Conservation (phyloP, 306 rosid species). For the Heteromeles arbutifolia region DNA sequence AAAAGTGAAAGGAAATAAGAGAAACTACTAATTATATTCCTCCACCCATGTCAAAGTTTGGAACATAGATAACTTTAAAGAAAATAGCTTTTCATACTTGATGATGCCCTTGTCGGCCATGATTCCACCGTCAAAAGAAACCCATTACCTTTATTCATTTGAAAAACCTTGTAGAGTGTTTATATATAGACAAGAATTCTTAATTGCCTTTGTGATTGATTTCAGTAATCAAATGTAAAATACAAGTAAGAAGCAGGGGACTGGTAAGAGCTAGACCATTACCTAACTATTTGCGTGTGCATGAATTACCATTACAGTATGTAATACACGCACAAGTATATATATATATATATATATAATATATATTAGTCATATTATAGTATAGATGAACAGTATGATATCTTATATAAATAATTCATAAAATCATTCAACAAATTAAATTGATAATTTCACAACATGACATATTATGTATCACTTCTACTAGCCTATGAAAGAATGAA, state of each 20-base stretch:
- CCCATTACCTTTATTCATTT: constrained; percentile 9
- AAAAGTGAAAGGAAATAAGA: constrained; percentile 16
- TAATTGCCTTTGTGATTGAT: not conserved
- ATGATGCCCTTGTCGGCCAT: constrained; percentile 87
- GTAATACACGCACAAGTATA: not conserved
- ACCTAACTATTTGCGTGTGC: not conserved
- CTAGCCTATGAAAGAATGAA: not conserved
- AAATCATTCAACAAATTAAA: not conserved
- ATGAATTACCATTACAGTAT: not conserved
- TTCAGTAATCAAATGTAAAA: not conserved
- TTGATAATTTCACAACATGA: not conserved
- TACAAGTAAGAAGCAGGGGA: not conserved
- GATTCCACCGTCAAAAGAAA: constrained; percentile 44
- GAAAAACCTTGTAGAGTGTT: not conserved
- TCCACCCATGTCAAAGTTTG: constrained; percentile 65
- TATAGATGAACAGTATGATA: not conserved
- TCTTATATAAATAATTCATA: too few relatives aligned
- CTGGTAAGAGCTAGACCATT: not conserved
- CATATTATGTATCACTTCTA: not conserved
- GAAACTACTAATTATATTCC: constrained; percentile 38
- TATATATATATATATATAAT: too few relatives aligned
- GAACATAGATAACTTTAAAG: constrained; percentile 75
- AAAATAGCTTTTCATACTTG: constrained; percentile 44
- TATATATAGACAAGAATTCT: not conserved
- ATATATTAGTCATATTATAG: too few relatives aligned